These are phyloP conservation scores for Suillus brevipes DNA, from an alignment of 768 basidiomycete genomes.

Conservation along the genomic window DNA sequence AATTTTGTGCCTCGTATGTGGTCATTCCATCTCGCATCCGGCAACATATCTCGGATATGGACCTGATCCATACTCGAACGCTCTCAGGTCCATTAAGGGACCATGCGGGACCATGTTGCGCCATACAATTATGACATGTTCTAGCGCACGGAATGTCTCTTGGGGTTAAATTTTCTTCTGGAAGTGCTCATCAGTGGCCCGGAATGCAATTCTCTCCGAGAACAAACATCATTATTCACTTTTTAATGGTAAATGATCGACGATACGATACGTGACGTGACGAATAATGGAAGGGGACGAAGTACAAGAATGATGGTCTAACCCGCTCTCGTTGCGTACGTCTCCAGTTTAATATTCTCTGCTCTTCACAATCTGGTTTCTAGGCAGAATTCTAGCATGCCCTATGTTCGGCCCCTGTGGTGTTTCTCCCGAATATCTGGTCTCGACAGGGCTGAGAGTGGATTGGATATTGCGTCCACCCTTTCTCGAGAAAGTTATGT, in stretches of 20 bases:
- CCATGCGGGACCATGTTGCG: conserved; percentile 25
- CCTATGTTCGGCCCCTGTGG: not conserved
- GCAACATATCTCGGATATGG: conserved; percentile 26
- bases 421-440: not conserved
- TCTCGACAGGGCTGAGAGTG: not conserved
- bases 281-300: conserved; percentile 30
- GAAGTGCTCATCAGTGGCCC: conserved; percentile 27
- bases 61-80: conserved; percentile 24
- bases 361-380: conserved; percentile 5
- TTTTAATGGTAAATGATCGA: conserved; percentile 26
- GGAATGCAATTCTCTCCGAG: conserved; percentile 25
- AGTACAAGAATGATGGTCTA: conserved; percentile 4
- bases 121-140: conserved; percentile 26
- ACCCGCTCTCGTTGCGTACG: not conserved
- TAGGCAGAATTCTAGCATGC: not conserved
- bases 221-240: conserved; percentile 23
- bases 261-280: conserved; percentile 32
- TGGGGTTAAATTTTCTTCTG: conserved; percentile 21
- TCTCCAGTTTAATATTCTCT: not conserved
- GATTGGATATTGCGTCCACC: not conserved
- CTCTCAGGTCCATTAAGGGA: conserved; percentile 32
- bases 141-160: conserved; percentile 22
- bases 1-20: conserved; percentile 29
- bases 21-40: conserved; percentile 27
- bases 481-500: not conserved